Percentiles rank a stretch among this genome's conserved stretches.
These are phyloP conservation scores for Limnomonas spitsbergensis DNA, from an alignment of 139 green algal genomes.

Conservation along the genomic window DNA sequence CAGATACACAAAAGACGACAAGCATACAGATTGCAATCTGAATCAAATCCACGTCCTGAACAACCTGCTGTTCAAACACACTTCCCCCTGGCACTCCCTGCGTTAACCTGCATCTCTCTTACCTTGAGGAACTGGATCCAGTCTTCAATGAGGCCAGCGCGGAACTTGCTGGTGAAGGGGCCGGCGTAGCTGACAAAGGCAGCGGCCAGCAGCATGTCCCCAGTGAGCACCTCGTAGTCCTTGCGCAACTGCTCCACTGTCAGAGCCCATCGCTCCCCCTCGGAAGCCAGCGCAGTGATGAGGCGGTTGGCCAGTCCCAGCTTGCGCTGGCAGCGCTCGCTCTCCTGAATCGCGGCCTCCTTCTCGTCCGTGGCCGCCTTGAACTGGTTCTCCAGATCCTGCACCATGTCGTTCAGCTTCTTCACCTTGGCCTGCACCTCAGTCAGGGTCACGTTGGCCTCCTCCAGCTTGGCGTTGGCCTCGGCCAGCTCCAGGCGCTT, in stretches of 20 bases:
- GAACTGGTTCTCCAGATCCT: slow-evolving; percentile 75
- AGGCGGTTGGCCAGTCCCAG: slow-evolving; percentile 80
- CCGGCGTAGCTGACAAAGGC: slow-evolving; percentile 74
- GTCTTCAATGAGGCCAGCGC: slow-evolving; percentile 58
- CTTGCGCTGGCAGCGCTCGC: slow-evolving; percentile 74
- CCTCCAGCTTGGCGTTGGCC: slow-evolving; percentile 78
- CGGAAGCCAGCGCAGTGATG: slow-evolving; percentile 76
- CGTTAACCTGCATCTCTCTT: too few relatives aligned
- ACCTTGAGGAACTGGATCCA: slow-evolving; percentile 70
- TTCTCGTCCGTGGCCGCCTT: slow-evolving; percentile 76
- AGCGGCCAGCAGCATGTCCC: slow-evolving; percentile 72
- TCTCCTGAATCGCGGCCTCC: slow-evolving; percentile 73
- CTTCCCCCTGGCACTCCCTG: too few relatives aligned
- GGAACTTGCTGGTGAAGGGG: slow-evolving; percentile 75
- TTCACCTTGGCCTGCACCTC: slow-evolving; percentile 66
- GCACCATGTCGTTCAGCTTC: slow-evolving; percentile 71
- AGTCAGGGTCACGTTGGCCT: slow-evolving; percentile 64
- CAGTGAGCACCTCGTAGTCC: slow-evolving; percentile 69
- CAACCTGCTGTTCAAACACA: too few relatives aligned
- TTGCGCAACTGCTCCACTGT: slow-evolving; percentile 72
- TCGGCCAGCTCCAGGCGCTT: slow-evolving; percentile 79
- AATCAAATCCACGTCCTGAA: too few relatives aligned
- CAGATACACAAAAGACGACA: background rate
- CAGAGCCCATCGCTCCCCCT: slow-evolving; percentile 75
- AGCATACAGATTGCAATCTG: too few relatives aligned